These are phyloP conservation scores for Rubia occidens DNA, from an alignment of 305 asterid genomes.

Conservation along the genomic window DNA sequence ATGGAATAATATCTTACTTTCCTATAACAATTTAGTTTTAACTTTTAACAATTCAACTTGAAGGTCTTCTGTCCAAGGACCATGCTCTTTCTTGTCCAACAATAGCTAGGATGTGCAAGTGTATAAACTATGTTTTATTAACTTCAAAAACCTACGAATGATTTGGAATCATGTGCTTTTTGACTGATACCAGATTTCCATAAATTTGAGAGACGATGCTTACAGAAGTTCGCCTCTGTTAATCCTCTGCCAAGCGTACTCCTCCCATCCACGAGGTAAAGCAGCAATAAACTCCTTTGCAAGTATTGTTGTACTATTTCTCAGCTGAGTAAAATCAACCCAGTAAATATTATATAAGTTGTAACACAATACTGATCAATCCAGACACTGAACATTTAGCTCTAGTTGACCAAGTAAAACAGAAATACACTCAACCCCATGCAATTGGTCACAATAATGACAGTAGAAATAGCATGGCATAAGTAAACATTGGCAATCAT, in stretches of 20 bases:
- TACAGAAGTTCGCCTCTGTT: constrained; percentile 80
- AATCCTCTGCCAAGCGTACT: constrained; percentile 93
- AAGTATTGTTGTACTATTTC: constrained; percentile 83
- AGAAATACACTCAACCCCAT: not conserved
- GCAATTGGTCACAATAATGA: not conserved
- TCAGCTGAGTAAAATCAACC: constrained; percentile 73
- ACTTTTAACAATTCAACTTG: not conserved
- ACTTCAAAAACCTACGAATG: not conserved
- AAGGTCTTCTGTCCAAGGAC: not conserved
- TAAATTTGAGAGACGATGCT: constrained; percentile 27
- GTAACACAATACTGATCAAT: constrained; percentile 26
- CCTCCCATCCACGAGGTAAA: constrained; percentile 97
- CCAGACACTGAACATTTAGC: not conserved
- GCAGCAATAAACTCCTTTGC: constrained; percentile 86
- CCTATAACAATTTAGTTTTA: not conserved
- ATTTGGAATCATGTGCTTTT: not conserved
- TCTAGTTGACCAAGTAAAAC: not conserved
- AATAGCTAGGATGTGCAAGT: not conserved
- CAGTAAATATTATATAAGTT: constrained; percentile 64
- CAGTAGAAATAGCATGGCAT: not conserved
- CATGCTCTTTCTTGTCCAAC: not conserved
- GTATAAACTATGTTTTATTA: not conserved
- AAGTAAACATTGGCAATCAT: not conserved
- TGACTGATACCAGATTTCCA: not conserved
- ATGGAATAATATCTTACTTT: not conserved